Evolutionary conservation across 257 asterid genomes (phyloP).

Genomic region (Nicotiana sylvestris): DNA sequence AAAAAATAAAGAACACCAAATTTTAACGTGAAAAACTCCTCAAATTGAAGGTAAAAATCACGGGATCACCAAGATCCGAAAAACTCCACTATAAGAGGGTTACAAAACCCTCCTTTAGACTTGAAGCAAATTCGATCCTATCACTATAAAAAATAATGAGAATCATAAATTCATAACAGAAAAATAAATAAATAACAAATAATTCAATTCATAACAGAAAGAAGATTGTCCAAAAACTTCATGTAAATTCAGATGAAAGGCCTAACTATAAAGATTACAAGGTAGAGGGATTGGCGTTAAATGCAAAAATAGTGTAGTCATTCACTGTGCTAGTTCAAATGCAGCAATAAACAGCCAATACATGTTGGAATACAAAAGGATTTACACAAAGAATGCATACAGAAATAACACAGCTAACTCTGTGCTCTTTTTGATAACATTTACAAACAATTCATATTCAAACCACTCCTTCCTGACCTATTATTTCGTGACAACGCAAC

Average conservation of each 20-base stretch:
- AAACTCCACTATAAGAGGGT: no score
- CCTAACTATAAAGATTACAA: neutral
- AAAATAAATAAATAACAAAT: no score
- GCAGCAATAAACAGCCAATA: conserved; percentile 8
- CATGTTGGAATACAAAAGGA: conserved; percentile 20
- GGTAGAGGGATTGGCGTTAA: no score
- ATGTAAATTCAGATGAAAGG: neutral
- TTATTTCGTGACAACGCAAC: conserved; percentile 19
- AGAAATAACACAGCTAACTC: conserved; percentile 21
- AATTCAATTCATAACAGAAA: neutral
- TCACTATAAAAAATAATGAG: neutral
- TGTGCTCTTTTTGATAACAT: conserved; percentile 21
- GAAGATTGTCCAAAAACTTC: neutral
- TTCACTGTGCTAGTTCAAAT: conserved; percentile 2
- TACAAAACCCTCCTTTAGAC: no score
- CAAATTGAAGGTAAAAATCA: no score
- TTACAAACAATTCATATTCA: conserved; percentile 31
- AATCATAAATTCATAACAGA: neutral
- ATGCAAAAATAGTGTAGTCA: neutral
- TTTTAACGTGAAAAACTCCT: no score
- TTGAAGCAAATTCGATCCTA: neutral
- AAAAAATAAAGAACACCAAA: no score
- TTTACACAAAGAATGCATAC: conserved; percentile 54
- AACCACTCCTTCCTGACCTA: conserved; percentile 16
- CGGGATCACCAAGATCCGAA: no score